Conservation (phyloP, 2,329 filamentous ascomycete genomes). For the Colletotrichum sp. region DNA sequence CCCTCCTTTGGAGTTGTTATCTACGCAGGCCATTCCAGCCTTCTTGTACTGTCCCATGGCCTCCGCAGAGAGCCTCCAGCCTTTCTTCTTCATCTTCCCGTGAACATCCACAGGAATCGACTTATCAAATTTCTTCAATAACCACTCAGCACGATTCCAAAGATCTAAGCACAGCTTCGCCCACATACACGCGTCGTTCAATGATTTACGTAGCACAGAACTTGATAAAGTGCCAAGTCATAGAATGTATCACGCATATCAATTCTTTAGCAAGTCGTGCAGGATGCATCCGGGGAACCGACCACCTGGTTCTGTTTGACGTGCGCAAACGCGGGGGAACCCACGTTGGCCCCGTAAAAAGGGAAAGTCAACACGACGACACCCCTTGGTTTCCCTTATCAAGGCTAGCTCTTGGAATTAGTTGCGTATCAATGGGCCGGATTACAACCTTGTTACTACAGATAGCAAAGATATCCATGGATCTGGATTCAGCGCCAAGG, state of each 20-base stretch:
- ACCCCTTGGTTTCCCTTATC: background rate
- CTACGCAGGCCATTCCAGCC: background rate
- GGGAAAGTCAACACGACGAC: background rate
- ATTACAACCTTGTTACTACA: background rate
- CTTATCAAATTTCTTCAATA: fast-evolving
- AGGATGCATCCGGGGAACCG: background rate
- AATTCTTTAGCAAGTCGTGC: background rate
- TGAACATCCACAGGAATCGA: background rate
- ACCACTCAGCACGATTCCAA: background rate
- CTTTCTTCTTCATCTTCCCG: background rate
- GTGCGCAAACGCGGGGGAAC: background rate
- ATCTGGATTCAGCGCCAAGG: background rate
- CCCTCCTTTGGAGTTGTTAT: background rate
- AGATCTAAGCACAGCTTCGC: background rate
- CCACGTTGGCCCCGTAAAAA: background rate
- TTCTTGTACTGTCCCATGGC: background rate
- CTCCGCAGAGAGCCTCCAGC: background rate
- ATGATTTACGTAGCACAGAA: background rate
- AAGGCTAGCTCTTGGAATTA: background rate
- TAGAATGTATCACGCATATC: background rate
- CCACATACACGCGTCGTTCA: background rate
- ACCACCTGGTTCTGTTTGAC: fast-evolving
- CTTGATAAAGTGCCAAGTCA: background rate
- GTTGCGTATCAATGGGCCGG: background rate
- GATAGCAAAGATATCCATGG: background rate